Percentiles rank a stretch among this genome's conserved stretches.
These are phyloP conservation scores for Takashimella koratensis DNA, from an alignment of 1,284 basidiomycete species.

Conservation along the genomic window DNA sequence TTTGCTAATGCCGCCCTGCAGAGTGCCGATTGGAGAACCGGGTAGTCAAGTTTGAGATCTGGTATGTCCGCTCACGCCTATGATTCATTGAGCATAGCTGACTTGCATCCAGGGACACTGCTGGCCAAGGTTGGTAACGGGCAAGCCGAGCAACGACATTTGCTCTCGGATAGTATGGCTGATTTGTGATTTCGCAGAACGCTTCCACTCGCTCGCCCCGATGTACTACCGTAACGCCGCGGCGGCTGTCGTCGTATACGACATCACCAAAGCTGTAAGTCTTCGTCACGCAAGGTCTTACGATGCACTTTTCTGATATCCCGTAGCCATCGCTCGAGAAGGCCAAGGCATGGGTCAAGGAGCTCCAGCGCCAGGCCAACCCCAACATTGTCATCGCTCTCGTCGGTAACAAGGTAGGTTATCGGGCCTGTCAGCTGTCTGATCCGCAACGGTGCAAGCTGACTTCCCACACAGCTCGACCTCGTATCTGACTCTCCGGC, in stretches of 20 bases:
- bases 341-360: conserved; percentile 99
- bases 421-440: too few species aligned
- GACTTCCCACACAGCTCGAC: conserved; percentile 57
- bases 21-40: conserved; percentile 51
- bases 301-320: background rate
- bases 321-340: conserved; percentile 81
- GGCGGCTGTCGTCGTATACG: conserved; percentile 93
- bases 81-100: background rate
- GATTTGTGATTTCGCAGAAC: too few species aligned
- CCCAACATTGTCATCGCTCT: conserved; percentile 98
- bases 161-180: too few species aligned
- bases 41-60: conserved; percentile 52
- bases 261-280: conserved; percentile 68
- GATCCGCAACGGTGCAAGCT: conserved; percentile 1
- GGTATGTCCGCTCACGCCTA: conserved; percentile 27
- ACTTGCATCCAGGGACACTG: conserved; percentile 42
- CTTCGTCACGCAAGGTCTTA: conserved; percentile 4
- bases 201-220: conserved; percentile 57
- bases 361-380: conserved; percentile 97
- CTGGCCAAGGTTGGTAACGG: conserved; percentile 41
- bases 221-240: conserved; percentile 99
- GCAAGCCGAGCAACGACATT: too few species aligned
- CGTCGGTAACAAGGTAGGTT: conserved; percentile 77
- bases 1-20: conserved; percentile 15
- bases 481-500: conserved; percentile 67